phyloP scores from a whole-genome alignment of 1,284 basidiomycete genomes.

The Trichosporon sp. region DNA sequence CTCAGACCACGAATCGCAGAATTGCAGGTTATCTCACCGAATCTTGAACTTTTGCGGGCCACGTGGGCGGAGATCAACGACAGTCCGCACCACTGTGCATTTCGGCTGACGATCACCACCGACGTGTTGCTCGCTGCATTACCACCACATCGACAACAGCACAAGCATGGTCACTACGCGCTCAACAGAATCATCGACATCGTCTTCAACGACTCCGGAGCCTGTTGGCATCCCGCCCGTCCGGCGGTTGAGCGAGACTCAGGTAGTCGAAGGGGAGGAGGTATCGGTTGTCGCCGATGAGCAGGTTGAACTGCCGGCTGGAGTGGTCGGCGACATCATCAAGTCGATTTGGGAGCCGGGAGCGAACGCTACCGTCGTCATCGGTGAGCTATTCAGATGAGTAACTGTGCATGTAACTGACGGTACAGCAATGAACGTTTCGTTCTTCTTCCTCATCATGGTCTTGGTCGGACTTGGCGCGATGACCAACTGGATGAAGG shows the following conservation, averaged over 20 bases:
- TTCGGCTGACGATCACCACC: slow-evolving; percentile 14
- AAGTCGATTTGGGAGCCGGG: slow-evolving; percentile 53
- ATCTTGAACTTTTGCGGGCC: slow-evolving; percentile 27
- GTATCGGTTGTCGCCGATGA: not conserved
- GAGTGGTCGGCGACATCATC: slow-evolving; percentile 47
- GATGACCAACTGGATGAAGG: slow-evolving; percentile 51
- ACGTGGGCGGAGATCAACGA: slow-evolving; percentile 27
- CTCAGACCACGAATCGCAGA: not conserved
- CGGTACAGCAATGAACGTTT: slow-evolving; percentile 53
- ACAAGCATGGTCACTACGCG: slow-evolving; percentile 31
- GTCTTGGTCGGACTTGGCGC: slow-evolving; percentile 49
- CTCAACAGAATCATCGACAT: slow-evolving; percentile 2
- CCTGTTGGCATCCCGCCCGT: not conserved
- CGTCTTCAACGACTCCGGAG: slow-evolving; percentile 30
- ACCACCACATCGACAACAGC: not conserved
- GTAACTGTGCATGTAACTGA: not conserved
- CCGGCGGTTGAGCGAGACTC: not conserved
- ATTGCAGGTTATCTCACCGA: not conserved
- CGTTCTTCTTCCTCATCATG: slow-evolving; percentile 53
- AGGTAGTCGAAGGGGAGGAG: not conserved
- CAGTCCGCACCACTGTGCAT: slow-evolving; percentile 20
- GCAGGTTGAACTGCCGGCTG: slow-evolving; percentile 26
- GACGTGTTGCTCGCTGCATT: slow-evolving; percentile 5
- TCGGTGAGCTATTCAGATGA: slow-evolving; percentile 37
- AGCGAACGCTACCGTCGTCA: slow-evolving; percentile 48